phyloP scores from a whole-genome alignment of 2,329 filamentous ascomycete species.

The Phyllosticta citriasiana region DNA sequence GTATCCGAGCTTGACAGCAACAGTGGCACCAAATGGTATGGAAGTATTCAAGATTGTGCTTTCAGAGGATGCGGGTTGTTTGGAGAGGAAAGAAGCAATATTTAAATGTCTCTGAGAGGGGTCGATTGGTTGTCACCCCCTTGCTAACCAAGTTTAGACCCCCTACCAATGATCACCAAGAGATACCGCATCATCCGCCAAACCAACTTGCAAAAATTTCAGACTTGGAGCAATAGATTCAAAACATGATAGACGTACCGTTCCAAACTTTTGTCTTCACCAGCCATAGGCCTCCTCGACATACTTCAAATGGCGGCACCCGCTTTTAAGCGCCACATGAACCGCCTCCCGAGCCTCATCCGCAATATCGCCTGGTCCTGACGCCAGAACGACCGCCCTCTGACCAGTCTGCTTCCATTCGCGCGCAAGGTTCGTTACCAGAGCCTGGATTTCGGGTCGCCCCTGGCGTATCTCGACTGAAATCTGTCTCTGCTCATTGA shows the following conservation, averaged over 20 bases:
- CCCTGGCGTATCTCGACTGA: conserved; percentile 22
- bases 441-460: conserved; percentile 29
- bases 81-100: no score
- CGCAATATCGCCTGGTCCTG: conserved; percentile 37
- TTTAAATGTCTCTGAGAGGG: no score
- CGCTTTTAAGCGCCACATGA: conserved; percentile 25
- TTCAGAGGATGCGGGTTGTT: no score
- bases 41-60: no score
- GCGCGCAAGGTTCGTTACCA: conserved; percentile 25
- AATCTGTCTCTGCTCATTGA: conserved; percentile 13
- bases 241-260: neutral
- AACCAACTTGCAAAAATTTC: no score
- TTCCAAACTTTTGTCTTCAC: conserved; percentile 12
- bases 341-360: conserved; percentile 34
- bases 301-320: conserved; percentile 30
- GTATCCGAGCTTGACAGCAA: no score
- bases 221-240: no score
- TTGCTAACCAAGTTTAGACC: no score
- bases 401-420: conserved; percentile 20
- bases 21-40: no score
- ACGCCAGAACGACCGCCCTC: conserved; percentile 32
- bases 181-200: no score
- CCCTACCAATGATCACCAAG: no score
- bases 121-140: no score
- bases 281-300: conserved; percentile 42